Percentiles rank a stretch among this genome's conserved stretches.
Evolutionary conservation across 116 monocot species (phyloP).

Genomic region (Zostera marina): DNA sequence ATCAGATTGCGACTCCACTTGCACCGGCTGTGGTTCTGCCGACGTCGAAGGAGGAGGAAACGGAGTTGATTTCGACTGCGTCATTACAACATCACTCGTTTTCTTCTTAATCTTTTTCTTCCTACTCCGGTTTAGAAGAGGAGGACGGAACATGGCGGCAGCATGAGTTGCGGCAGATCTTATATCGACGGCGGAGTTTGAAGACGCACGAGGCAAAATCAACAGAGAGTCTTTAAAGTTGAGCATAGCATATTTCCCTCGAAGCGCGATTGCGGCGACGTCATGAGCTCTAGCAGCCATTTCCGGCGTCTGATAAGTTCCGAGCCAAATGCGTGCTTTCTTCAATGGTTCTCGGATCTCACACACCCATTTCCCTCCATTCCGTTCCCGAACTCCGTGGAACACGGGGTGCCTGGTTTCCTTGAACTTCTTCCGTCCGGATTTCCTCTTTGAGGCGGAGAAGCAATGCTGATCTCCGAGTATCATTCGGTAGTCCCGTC

Average conservation of each 20-base stretch:
- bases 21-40: neutral
- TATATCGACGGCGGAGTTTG: slow-evolving; percentile 9
- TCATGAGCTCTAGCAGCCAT: slow-evolving; percentile 63
- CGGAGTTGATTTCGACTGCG: no score
- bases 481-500: no score
- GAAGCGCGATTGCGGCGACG: slow-evolving; percentile 42
- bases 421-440: slow-evolving; percentile 41
- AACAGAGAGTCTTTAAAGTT: slow-evolving; percentile 38
- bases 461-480: no score
- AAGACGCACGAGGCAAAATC: slow-evolving; percentile 20
- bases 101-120: no score
- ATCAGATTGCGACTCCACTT: neutral
- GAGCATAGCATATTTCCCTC: slow-evolving; percentile 24
- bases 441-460: slow-evolving; percentile 12
- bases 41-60: no score
- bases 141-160: slow-evolving; percentile 15
- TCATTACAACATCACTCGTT: no score
- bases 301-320: slow-evolving; percentile 48
- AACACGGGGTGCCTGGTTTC: slow-evolving; percentile 48
- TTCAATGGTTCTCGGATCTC: slow-evolving; percentile 42
- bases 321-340: slow-evolving; percentile 48
- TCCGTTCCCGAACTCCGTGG: slow-evolving; percentile 41
- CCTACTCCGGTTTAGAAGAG: no score
- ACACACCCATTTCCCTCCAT: slow-evolving; percentile 56
- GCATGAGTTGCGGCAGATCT: slow-evolving; percentile 21